These are phyloP conservation scores for Acacia crassicarpa DNA, from an alignment of 306 rosid species.

Conservation along the genomic window DNA sequence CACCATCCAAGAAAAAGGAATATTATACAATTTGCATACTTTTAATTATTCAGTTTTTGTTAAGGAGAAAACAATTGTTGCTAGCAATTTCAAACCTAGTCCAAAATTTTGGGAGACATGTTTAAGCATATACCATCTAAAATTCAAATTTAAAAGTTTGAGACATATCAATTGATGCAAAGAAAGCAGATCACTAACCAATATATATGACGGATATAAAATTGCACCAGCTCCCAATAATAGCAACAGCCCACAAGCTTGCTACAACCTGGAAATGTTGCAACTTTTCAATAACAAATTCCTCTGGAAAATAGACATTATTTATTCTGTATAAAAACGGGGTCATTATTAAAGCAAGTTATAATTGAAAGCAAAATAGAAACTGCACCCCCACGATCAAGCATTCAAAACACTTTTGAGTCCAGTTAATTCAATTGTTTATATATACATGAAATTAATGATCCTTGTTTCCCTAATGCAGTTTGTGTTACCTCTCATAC, in stretches of 20 bases:
- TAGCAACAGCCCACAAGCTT: too few relatives aligned
- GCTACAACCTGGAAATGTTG: too few relatives aligned
- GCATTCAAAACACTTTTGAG: slow-evolving; percentile 2
- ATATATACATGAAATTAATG: background rate
- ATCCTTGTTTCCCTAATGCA: slow-evolving; percentile 12
- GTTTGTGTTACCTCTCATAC: background rate
- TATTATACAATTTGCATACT: background rate
- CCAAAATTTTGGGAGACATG: background rate
- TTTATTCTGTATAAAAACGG: too few relatives aligned
- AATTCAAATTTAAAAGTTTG: background rate
- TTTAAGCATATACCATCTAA: background rate
- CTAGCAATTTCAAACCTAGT: background rate
- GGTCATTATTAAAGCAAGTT: slow-evolving; percentile 2
- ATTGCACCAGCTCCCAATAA: too few relatives aligned
- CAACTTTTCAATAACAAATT: too few relatives aligned
- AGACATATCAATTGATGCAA: slow-evolving; percentile 6
- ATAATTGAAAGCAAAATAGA: background rate
- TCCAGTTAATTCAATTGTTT: background rate
- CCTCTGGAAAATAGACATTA: too few relatives aligned
- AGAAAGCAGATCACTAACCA: slow-evolving; percentile 55
- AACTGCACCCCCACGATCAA: background rate
- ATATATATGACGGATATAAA: slow-evolving; percentile 72
- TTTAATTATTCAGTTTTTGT: too few relatives aligned
- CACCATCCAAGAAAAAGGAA: too few relatives aligned
- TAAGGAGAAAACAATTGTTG: background rate